Base-by-base conservation (phyloP, 768 basidiomycete genomes). In the Tricholoma terreum region DNA sequence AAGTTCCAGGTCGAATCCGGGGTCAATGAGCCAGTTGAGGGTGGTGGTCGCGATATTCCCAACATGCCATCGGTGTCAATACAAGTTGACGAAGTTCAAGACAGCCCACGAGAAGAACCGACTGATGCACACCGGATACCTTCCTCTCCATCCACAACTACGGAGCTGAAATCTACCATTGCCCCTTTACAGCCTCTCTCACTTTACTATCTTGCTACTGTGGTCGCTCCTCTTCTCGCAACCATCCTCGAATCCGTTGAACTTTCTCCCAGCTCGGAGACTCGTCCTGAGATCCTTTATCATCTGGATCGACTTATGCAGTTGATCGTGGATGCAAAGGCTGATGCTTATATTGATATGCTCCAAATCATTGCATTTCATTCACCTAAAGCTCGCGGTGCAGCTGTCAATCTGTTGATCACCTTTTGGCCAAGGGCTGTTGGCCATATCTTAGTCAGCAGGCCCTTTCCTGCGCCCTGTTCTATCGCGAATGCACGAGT, bases 291-390 rank as follows among this genome's bases (percentile, higher is more conserved):
- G 48, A 75, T 76, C 3, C 61, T 77, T 17, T 73, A 83, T 60
- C 77, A 79, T 12, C 75, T 89, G 50, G 77, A 79, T 60, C 77
- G 77, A 11, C 71, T 92, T 12, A 65, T 92, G 27, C 70, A 75
- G 22, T 67, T 80, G 15, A 76, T 92, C 24, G 68, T 84, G 14
- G 73, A 70, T 22, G 71, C 76, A 31, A 93, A 92, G 65, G 75
- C 80, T 0, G 90, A 93, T 67, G 76, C 82, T 3, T 86, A 86
- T 65, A 74, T 84, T 42, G 91, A 93, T 69, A 55, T 90, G 1
- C 77, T 94, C 9, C 84, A 89, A 59, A 77, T 91, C 31, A 74
- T 85, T 27, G 90, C 89, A 11, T 86, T 87, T 66, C 83, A 86
- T 52, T 78, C 84, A 3, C 68, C 80, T 6, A 76, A 69, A 52